A percentile compares a stretch with the other conserved stretches of the same genome.
These are phyloP conservation scores for Alloascoidea africana DNA, from an alignment of 805 yeast species.

Conservation along the genomic window DNA sequence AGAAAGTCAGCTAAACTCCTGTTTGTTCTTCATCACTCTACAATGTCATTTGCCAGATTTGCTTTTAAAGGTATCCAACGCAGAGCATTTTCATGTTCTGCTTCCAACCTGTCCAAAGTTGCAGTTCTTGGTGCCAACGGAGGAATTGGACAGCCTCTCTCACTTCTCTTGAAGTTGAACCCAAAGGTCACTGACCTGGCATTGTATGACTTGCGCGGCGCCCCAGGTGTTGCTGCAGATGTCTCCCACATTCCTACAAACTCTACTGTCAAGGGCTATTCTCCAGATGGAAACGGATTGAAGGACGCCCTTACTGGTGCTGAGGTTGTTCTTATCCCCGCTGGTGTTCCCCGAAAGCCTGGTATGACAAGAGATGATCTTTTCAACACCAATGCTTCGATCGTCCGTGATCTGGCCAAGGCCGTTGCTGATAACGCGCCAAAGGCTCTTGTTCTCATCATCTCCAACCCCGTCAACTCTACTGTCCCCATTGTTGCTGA, in stretches of 20 bases:
- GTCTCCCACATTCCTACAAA: constrained; percentile 69
- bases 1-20: too few relatives aligned
- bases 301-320: constrained; percentile 59
- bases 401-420: constrained; percentile 57
- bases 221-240: constrained; percentile 83
- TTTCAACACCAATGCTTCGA: constrained; percentile 71
- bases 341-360: constrained; percentile 88
- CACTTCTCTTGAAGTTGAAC: constrained; percentile 62
- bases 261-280: constrained; percentile 40
- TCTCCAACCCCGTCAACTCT: constrained; percentile 90
- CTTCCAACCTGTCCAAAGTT: constrained; percentile 29
- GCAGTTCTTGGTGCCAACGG: constrained; percentile 85
- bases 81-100: constrained; percentile 14
- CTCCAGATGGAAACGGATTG: constrained; percentile 52
- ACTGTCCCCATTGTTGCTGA: constrained; percentile 84
- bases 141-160: constrained; percentile 89
- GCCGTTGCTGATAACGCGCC: constrained; percentile 64
- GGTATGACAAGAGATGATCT: constrained; percentile 91
- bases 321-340: constrained; percentile 81
- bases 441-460: constrained; percentile 62
- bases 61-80: constrained; percentile 3
- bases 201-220: constrained; percentile 71
- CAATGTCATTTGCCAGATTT: background rate
- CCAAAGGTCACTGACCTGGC: constrained; percentile 50
- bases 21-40: too few relatives aligned